Base-by-base conservation (phyloP, 2,329 filamentous ascomycete genomes). In the Scedosporium aurantiacum region DNA sequence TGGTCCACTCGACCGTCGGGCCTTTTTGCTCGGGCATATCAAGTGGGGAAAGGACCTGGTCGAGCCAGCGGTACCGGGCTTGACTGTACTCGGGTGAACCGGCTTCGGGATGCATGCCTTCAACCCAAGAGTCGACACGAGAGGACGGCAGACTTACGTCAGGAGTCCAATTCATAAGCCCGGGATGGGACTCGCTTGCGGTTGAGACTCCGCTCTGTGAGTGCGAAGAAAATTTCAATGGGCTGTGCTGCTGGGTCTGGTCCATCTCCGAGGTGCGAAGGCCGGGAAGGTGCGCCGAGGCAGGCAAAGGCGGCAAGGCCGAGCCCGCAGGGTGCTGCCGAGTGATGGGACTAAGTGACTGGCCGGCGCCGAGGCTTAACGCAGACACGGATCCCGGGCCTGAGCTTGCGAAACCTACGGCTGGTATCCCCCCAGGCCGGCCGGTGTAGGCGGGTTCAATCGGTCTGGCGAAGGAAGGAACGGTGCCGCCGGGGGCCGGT, bases 1-100 rank as follows among this genome's bases (percentile, higher is more conserved):
- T 75, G 1, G 86, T 88, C 87, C 86, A 89, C 0, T 75, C 76
- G 3, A 68, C 71, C 0, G 75, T 67, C 0, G 78, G 73, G 0
- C 75, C 69, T 64, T 75, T 75, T 67, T 75, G 71, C 43, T 78
- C 76, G 0, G 78, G 72, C 37, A 75, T 67, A 25, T 76, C 74
- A 14, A 76, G 67, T 1, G 79, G 77, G 0, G 78, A 76, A 21
- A 84, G 68, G 18, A 84, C 67, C 58, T 82, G 76, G 63, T 82
- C 76, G 6, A 79, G 70, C 2, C 76, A 75, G 6, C 71, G 73
- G 62, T 74, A 76, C 57, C 70, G 10, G 32, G 32, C 70, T 16
- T 70, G 70, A 0, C 67, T 64, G 63, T 12, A 71, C 65, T 71
- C 73, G 5, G 69, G 67, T 50, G 63, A 64, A 43, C 66, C 72